Base-by-base conservation (phyloP, 1,139 yeast genomes). In the Petasospora fabianii region DNA sequence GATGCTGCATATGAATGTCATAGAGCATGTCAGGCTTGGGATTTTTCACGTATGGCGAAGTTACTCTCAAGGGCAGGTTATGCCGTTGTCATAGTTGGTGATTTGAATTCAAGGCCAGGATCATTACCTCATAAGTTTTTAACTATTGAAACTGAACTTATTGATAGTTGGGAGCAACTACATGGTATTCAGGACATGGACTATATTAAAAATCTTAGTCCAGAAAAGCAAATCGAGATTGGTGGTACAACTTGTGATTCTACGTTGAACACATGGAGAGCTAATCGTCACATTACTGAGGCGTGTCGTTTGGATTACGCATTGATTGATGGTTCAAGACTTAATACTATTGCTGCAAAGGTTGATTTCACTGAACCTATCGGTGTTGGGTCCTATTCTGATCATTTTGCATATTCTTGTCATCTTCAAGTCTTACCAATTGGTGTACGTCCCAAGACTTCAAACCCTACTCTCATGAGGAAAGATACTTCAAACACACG, bases 1-100 rank as follows among this genome's bases (percentile, higher is more conserved):
- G 96, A 87, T 61, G 94, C 95, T 6, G 84, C 94, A 6, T 92
- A 94, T 58, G 69, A 80, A 4, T 85, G 96, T 50, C 97, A 92
- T 58, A 68, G 98, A 39, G 82, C 96, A 0, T 78, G 95, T 44
- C 99, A 92, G 61, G 97, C 97, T 0, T 92, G 97, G 97, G 97
- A 90, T 59, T 77, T 94, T 57, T 73, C 92, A 18, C 75, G 78
- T 40, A 47, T 88, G 36, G 80, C 85, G 2, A 70, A 71, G 24
- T 61, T 81, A 36, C 73, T 92, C 35, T 70, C 71, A 35, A 70
- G 68, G 40, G 83, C 92, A 0, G 96, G 97, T 0, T 84, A 85
- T 60, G 82, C 90, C 1, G 92, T 86, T 0, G 73, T 94, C 33
- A 80, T 87, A 38, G 96, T 90, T 20, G 99, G 98, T 2, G 98